Evolutionary conservation across 1,139 yeast genomes (phyloP).

Genomic region (Kodamaea derodonti): DNA sequence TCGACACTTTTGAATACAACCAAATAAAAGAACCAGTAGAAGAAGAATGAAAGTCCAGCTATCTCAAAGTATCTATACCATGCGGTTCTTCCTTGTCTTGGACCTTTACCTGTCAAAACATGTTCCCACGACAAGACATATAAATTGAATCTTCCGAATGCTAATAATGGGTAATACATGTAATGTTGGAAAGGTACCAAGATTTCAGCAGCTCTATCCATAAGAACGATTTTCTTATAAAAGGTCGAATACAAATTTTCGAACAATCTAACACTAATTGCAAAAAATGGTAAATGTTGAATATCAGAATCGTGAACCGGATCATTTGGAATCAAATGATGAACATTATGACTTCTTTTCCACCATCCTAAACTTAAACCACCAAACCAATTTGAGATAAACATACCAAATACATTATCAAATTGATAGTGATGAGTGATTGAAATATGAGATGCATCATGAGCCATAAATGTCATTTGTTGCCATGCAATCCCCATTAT

Average conservation of each 20-base stretch:
- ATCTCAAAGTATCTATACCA: conserved; percentile 82
- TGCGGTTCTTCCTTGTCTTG: conserved; percentile 76
- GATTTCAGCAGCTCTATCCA: conserved; percentile 60
- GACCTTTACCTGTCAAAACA: conserved; percentile 65
- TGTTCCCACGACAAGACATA: conserved; percentile 81
- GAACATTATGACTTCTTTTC: conserved; percentile 90
- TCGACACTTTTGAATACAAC: conserved; percentile 51
- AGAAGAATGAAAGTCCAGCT: conserved; percentile 62
- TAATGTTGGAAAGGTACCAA: conserved; percentile 64
- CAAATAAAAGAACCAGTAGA: conserved; percentile 76
- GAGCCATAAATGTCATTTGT: conserved; percentile 82
- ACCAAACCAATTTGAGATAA: conserved; percentile 77
- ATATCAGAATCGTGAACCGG: conserved; percentile 94
- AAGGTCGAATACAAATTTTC: conserved; percentile 72
- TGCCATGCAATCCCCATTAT: conserved; percentile 82
- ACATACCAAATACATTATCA: conserved; percentile 73
- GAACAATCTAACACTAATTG: conserved; percentile 71
- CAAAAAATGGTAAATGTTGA: conserved; percentile 88
- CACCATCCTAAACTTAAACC: conserved; percentile 92
- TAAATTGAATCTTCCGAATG: conserved; percentile 82
- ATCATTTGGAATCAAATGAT: conserved; percentile 82
- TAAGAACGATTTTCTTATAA: conserved; percentile 62
- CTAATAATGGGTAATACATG: conserved; percentile 71
- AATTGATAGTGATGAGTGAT: conserved; percentile 75
- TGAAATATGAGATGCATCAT: conserved; percentile 85